Base-by-base conservation (phyloP, 2,329 filamentous ascomycete species). In the Cladobotryum protrusum region DNA sequence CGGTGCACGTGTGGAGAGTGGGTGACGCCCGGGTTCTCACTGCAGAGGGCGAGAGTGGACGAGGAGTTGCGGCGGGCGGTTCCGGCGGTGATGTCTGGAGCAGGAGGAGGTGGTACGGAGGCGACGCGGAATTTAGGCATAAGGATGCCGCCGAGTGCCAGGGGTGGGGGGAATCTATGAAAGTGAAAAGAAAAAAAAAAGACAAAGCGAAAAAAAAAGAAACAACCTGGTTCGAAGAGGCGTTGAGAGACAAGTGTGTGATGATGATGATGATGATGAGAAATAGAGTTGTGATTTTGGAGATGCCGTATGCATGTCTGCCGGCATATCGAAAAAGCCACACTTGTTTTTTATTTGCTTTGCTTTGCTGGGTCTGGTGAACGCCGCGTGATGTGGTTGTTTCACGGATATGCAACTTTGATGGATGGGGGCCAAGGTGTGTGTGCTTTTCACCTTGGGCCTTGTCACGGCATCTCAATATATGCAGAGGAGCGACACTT, bases 1-100 rank as follows among this genome's bases (percentile, higher is more conserved):
- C 84, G 83, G 65, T 99, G 93, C 71, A 93, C 83, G 63, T 99
- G 93, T 67, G 83, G 86, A 35, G 82, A 85, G 54, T 97, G 93
- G 92, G 78, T 96, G 18, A 87, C 90, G 45, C 92, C 93, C 8
- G 91, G 87, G 1, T 93, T 99, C 65, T 92, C 87, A 54, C 74
- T 97, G 54, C 85, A 89, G 48, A 87, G 85, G 67, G 85, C 86
- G 47, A 84, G 84, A 58, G 85, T 96, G 35, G 93, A 97, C 65
- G 85, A 95, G 61, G 67, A 73, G 33, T 2, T 8, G 24, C 24
- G 24, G 24, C 24, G 24, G 24, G 24, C 24, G 24, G 24, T 9
- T 29, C 24, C 24, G 24, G 61, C 65, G 40, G 61, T 58, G 54
- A 60, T 56, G 50, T 47, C 56, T 29, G 50, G 44, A 24, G 52